Evolutionary conservation across 1,139 yeast species (phyloP).

Genomic region (Scheffersomyces lignicola): DNA sequence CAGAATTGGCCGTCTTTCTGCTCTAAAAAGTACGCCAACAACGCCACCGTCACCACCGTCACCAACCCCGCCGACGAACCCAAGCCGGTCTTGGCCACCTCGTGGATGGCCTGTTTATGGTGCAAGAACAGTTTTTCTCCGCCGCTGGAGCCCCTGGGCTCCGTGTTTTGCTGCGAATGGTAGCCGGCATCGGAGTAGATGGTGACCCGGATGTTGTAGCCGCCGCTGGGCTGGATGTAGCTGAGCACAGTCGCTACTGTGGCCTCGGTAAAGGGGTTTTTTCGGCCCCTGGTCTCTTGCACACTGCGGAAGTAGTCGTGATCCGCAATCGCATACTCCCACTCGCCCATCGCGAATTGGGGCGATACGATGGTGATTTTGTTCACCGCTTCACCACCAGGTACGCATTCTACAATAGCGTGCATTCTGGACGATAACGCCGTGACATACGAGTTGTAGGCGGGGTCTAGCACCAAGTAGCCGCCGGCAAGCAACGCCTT

Average conservation of each 20-base stretch:
- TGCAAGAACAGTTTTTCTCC: conserved; percentile 50
- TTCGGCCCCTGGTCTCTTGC: conserved; percentile 25
- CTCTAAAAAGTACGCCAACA: conserved; percentile 47
- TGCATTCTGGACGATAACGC: conserved; percentile 92
- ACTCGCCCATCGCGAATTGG: conserved; percentile 70
- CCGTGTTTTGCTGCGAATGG: conserved; percentile 68
- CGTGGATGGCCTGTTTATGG: conserved; percentile 59
- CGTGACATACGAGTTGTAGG: conserved; percentile 74
- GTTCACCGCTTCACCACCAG: conserved; percentile 13
- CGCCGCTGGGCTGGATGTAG: conserved; percentile 41
- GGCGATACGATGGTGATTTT: conserved; percentile 62
- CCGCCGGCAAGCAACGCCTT: conserved; percentile 95
- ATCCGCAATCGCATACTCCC: conserved; percentile 52
- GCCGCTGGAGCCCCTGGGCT: conserved; percentile 26
- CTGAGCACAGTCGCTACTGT: conserved; percentile 56
- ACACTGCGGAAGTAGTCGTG: conserved; percentile 6
- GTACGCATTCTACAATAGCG: conserved; percentile 40
- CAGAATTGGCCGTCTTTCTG: no score
- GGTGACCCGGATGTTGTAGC: conserved; percentile 47
- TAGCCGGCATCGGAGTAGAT: conserved; percentile 87
- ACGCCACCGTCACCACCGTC: conserved; percentile 72
- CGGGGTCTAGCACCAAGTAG: conserved; percentile 80
- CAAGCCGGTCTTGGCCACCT: conserved; percentile 90
- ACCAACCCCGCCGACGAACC: conserved; percentile 97
- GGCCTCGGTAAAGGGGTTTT: conserved; percentile 77